Percentiles rank a stretch among this genome's conserved stretches.
Evolutionary conservation across 1,284 basidiomycete genomes (phyloP).

Genomic region (Heliocybe sulcata): DNA sequence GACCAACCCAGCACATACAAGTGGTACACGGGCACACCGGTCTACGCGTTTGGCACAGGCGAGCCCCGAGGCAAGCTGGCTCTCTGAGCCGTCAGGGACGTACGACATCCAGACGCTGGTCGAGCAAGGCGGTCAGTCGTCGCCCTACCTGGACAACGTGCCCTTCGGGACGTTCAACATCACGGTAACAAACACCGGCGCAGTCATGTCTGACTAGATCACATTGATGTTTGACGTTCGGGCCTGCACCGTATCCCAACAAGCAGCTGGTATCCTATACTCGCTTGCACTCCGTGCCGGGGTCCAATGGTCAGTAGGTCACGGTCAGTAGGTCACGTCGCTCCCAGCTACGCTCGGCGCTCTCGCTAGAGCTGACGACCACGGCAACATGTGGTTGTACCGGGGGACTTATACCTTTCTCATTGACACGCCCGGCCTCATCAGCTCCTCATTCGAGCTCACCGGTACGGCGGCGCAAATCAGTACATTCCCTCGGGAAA

Average conservation of each 20-base stretch:
- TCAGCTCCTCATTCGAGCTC: constrained; percentile 33
- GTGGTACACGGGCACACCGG: constrained; percentile 45
- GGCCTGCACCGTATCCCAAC: constrained; percentile 42
- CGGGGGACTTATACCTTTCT: constrained; percentile 38
- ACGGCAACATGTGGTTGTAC: constrained; percentile 39
- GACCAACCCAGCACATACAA: constrained; percentile 47
- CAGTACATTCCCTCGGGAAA: constrained; percentile 27
- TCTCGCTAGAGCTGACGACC: constrained; percentile 39
- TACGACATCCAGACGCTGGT: constrained; percentile 36
- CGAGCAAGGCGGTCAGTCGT: constrained; percentile 13
- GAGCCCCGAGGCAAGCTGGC: constrained; percentile 35
- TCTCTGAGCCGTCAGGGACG: constrained; percentile 18
- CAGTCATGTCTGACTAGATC: constrained; percentile 44
- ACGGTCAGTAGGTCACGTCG: constrained; percentile 23
- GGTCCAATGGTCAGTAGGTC: constrained; percentile 26
- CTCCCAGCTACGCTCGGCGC: constrained; percentile 42
- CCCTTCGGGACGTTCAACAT: constrained; percentile 40
- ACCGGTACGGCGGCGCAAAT: constrained; percentile 33
- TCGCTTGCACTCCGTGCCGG: constrained; percentile 31
- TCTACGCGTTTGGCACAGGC: constrained; percentile 45
- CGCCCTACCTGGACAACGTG: constrained; percentile 33
- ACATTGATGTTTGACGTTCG: constrained; percentile 43
- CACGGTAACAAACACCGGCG: constrained; percentile 40
- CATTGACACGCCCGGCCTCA: constrained; percentile 29
- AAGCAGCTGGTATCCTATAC: constrained; percentile 45